Base-by-base conservation (phyloP, 108 stramenopile genomes). In the Cyclotella choctawhatcheeana region DNA sequence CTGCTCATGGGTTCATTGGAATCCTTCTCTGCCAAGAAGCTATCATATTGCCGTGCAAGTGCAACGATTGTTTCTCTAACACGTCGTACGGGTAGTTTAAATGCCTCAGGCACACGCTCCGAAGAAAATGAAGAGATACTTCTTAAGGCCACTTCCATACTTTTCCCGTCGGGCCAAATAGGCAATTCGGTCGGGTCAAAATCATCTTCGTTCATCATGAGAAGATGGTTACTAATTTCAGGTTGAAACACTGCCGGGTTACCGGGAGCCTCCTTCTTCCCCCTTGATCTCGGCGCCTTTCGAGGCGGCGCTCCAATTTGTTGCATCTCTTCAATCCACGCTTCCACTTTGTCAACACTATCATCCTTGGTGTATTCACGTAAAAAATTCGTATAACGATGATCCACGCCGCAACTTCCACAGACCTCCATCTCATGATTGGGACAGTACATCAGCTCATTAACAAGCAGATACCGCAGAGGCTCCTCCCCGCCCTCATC, bases 181-280 rank as follows among this genome's bases (percentile, higher is more conserved):
- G 56, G 26, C 56, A 58, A 30, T 58, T 30, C 29, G 1, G 56
- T 14, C 0, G 22, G 29, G 16, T 58, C 14, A 12, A 58, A 58
- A 14, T 33, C 29, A 7, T 58, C 27, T 14, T 30, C 56, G 6
- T 12, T 12, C 12, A 58, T 58, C 56, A 58, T 58, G 56, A 58
- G 26, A 33, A 58, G 56, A 58, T 58, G 2, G 0, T 58, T 29
- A 58, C 12, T 58, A 27, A 58, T 58, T 58, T 29, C 26, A 58
- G 56, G 56, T 58, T 30, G 26, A 58, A 30, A 58, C 56, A 58
- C 56, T 18, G 56, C 56, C 56, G 56, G 56, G 14, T 58, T 58
- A 24, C 56, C 56, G 8, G 56, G 56, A 12, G 56, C 56, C 56
- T 58, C 29, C 26, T 40, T 40, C 12, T 58, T 58, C 26, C 22